Evolutionary conservation across 495 filamentous ascomycete genomes (phyloP), one percentile per base, ranked within the genome.

Genomic region (Astrocystis sublimbata): DNA sequence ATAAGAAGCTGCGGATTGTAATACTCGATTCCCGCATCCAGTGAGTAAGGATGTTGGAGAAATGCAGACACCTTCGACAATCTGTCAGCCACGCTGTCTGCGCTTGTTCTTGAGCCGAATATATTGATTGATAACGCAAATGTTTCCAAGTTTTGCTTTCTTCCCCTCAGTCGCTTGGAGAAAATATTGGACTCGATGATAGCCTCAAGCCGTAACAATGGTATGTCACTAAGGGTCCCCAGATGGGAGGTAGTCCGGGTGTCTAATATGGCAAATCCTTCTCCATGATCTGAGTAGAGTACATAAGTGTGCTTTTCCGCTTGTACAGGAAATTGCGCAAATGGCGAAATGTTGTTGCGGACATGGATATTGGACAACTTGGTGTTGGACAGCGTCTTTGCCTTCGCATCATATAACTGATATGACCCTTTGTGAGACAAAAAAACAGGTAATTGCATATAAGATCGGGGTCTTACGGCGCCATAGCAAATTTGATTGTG

Each of bases 41-140:
- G 8, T 6, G 31, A 53, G 9, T 53, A 31, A 15, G 50, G 50
- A 53, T 53, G 50, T 53, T 53, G 50, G 31, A 53, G 50, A 53
- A 33, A 53, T 12, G 31, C 31, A 31, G 50, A 53, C 9, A 53
- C 31, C 6, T 53, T 35, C n/a, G 50, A 53, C 10, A 53, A 15
- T 53, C 4, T 1, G 9, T 1, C 17, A 21, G 50, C 50, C 31
- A 53, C 50, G 4, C 24, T 31, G 1, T 36, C 50, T 38, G 50
- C 50, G 4, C 3, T 4, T 24, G 17, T 12, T 24, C 1, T 35
- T 4, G 50, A 31, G 31, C 50, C 50, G 19, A 53, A 38, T 0
- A 53, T 38, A 38, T 53, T 53, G 30, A 53, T 6, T 53, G 31
- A 38, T 38, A 53, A 13, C 17, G 50, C 15, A 17, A 38, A 53